Evolutionary conservation across 345 rosid species (phyloP), one percentile per base, ranked within the genome.

Genomic region (Pistacia vera): DNA sequence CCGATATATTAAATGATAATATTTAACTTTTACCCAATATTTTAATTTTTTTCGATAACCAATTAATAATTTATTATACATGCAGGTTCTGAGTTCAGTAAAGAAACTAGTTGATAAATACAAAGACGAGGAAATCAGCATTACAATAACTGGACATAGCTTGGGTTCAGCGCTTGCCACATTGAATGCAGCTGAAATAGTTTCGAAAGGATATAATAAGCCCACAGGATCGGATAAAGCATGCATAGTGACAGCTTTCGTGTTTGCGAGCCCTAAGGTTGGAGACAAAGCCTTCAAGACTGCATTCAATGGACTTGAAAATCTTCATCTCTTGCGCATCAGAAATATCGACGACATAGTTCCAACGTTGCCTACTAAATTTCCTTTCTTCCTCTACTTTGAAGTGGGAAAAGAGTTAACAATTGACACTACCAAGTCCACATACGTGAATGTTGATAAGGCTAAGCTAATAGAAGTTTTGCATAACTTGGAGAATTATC

Each of bases 91-190:
- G 33, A 68, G 73, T 48, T 89, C 82, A 82, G 79, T 90, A 17
- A 77, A 64, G 70, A 74, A 81, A 48, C 70, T 87, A 75, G 22
- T 87, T 72, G 86, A 88, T 10, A 25, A 70, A 22, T 88, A 82
- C 77, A 73, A 82, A 61, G 63, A 87, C 2, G 90, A 88, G 66
- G 90, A 88, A 22, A 70, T 83, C 41, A 88, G 88, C 79, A 80
- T 88, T 61, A 88, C 92, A 3, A 17, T 88, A 41, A 77, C 86
- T 1, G 92, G 94, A 0, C 91, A 88, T 80, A 88, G 94, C 84
- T 63, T 90, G 33, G 94, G 94, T 0, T 87, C 82, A 16, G 88
- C 91, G 22, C 79, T 90, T 22, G 87, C 90, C 5, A 81, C 83
- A 10, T 77, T 90, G n/a, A 79, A 83, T 7, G 92, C 90, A 4